Evolutionary conservation across 768 basidiomycete species (phyloP).

Genomic region (Pleurotus djamor): DNA sequence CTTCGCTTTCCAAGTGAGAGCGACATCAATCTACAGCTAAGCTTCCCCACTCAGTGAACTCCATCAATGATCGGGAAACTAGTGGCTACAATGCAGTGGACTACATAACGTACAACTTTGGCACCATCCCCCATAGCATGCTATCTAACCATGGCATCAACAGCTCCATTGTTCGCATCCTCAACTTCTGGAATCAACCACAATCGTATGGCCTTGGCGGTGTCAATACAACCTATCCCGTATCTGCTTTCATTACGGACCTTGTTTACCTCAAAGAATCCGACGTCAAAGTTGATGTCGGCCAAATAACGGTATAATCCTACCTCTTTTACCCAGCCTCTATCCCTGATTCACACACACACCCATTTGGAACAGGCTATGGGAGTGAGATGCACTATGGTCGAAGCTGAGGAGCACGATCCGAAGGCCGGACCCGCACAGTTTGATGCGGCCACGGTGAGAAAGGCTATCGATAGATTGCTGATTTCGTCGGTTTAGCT

Average conservation of each 20-base stretch:
- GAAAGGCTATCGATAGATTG: neutral
- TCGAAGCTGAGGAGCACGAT: slow-evolving; percentile 25
- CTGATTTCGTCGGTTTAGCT: neutral
- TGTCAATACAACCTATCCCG: slow-evolving; percentile 61
- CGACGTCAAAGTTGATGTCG: slow-evolving; percentile 58
- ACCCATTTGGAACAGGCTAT: slow-evolving; percentile 35
- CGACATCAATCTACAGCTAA: neutral
- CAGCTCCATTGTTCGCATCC: slow-evolving; percentile 67
- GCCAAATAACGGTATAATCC: slow-evolving; percentile 49
- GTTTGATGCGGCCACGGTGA: neutral
- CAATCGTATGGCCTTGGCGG: slow-evolving; percentile 57
- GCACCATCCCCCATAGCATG: slow-evolving; percentile 9
- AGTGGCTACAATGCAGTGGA: slow-evolving; percentile 80
- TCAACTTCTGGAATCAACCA: slow-evolving; percentile 60
- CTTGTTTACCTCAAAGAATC: slow-evolving; percentile 73
- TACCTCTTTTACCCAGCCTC: neutral
- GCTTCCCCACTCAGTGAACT: slow-evolving; percentile 60
- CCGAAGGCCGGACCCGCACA: neutral
- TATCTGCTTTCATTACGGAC: slow-evolving; percentile 84
- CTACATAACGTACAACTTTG: slow-evolving; percentile 82
- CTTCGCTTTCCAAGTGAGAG: neutral
- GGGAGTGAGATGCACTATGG: slow-evolving; percentile 58
- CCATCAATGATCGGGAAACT: slow-evolving; percentile 88
- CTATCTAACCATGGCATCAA: too few relatives aligned
- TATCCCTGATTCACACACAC: neutral